Evolutionary conservation across 2,329 filamentous ascomycete genomes (phyloP).

Genomic region (Hortaea werneckii): DNA sequence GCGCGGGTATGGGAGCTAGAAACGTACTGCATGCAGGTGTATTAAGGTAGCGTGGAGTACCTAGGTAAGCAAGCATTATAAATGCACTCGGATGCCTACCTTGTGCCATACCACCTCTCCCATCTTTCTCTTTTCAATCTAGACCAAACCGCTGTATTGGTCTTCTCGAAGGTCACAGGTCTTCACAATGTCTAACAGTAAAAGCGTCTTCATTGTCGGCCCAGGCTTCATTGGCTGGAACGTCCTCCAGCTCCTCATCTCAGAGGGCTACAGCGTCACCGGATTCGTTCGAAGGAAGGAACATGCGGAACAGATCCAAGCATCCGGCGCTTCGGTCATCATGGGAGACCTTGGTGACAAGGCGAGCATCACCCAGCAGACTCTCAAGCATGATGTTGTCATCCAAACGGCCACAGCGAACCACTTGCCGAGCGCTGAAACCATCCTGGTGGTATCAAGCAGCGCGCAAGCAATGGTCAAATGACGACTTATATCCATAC

Average conservation of each 20-base stretch:
- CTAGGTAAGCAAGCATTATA: no score
- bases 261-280: conserved; percentile 29
- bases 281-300: conserved; percentile 32
- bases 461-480: conserved; percentile 28
- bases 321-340: conserved; percentile 29
- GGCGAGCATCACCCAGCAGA: conserved; percentile 29
- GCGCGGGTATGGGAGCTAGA: no score
- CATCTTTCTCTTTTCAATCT: no score
- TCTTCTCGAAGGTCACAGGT: no score
- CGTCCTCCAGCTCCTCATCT: conserved; percentile 35
- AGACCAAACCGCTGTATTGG: no score
- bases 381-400: conserved; percentile 31
- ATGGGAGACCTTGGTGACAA: conserved; percentile 34
- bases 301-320: conserved; percentile 27
- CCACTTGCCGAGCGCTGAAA: conserved; percentile 35
- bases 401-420: conserved; percentile 43
- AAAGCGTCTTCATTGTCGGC: conserved; percentile 35
- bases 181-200: conserved; percentile 12
- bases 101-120: no score
- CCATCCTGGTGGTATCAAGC: conserved; percentile 35
- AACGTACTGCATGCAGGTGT: no score
- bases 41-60: no score
- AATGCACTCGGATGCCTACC: no score
- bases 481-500: conserved; percentile 42
- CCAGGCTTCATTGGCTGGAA: conserved; percentile 41